Evolutionary conservation across 2,329 filamentous ascomycete species (phyloP), one percentile per base, ranked within the genome.

Genomic region (Stemphylium vesicarium): DNA sequence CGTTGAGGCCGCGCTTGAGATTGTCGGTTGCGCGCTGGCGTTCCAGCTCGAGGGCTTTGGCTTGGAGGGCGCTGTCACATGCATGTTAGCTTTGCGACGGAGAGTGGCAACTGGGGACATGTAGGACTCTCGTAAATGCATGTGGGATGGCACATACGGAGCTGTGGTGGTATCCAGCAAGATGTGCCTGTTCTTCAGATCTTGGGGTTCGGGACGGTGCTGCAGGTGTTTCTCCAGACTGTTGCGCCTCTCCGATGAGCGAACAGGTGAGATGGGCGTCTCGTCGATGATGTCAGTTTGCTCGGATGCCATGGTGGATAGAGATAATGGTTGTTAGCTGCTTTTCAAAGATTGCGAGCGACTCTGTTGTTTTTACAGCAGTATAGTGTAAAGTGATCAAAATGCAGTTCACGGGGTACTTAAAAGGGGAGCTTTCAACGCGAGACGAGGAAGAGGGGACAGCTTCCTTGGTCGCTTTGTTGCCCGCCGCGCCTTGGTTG

Each of bases 181-280:
- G 59, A 90, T 90, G 69, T 90, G 84, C 58, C 85, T 78, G 62
- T 88, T 84, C 77, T 88, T 89, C 57, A 90, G 78, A 57, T 90
- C 87, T 70, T 88, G 80, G 12, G 74, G 73, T 18, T 82, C 79
- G 4, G 81, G 81, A 6, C 81, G 74, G 40, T 74, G 75, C 69
- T 81, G 79, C 47, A 82, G 68, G 56, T 79, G 77, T 66, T 79
- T 80, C 68, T 79, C 78, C 48, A 80, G 73, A 63, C 74, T 76
- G 68, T 77, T 74, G 36, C 91, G 89, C 66, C 87, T 85, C 73
- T 87, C 84, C 49, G 92, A 81, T 69, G 66, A 68, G 53, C 72
- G 72, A 47, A 74, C 71, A 39, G 75, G 75, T 18, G 75, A 74
- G 66, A 78, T 77, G 64, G 75, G 71, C n/a, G 74, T 76, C 58